phyloP scores from a whole-genome alignment of 2,329 filamentous ascomycete genomes.

The Xylaria polymorpha region DNA sequence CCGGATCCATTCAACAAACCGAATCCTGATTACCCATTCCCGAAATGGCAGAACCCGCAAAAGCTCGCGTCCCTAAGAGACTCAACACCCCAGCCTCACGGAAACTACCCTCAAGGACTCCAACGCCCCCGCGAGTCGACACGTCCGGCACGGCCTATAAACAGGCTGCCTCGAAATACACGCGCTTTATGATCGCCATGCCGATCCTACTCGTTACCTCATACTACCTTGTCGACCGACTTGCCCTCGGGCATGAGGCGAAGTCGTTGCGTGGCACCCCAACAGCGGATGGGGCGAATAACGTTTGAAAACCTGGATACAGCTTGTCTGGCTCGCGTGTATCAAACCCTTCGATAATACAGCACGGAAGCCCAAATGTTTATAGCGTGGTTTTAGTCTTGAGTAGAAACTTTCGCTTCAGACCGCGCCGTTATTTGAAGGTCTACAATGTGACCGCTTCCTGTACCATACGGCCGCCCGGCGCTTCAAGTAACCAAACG shows the following conservation, averaged over 20 bases:
- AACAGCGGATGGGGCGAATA: background rate
- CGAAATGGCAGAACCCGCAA: constrained; percentile 25
- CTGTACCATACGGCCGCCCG: background rate
- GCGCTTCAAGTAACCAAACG: background rate
- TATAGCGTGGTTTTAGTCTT: too few species aligned
- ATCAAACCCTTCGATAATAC: background rate
- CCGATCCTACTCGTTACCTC: constrained; percentile 67
- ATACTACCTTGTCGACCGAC: constrained; percentile 62
- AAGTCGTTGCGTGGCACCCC: constrained; percentile 34
- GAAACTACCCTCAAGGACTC: constrained; percentile 6
- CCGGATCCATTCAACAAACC: background rate
- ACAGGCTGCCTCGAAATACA: constrained; percentile 58
- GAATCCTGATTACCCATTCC: background rate
- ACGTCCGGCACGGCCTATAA: constrained; percentile 53
- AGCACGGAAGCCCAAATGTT: background rate
- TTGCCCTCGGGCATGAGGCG: constrained; percentile 42
- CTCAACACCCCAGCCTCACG: constrained; percentile 12
- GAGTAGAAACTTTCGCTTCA: background rate
- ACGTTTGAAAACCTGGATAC: constrained; percentile 11
- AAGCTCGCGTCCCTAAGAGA: background rate
- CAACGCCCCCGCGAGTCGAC: constrained; percentile 41
- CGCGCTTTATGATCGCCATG: constrained; percentile 61
- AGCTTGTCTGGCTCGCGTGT: background rate
- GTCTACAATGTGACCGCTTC: too few species aligned
- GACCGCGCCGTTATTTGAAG: constrained; percentile 1